Base-by-base conservation (phyloP, 768 basidiomycete species). In the Grammothele lineata region DNA sequence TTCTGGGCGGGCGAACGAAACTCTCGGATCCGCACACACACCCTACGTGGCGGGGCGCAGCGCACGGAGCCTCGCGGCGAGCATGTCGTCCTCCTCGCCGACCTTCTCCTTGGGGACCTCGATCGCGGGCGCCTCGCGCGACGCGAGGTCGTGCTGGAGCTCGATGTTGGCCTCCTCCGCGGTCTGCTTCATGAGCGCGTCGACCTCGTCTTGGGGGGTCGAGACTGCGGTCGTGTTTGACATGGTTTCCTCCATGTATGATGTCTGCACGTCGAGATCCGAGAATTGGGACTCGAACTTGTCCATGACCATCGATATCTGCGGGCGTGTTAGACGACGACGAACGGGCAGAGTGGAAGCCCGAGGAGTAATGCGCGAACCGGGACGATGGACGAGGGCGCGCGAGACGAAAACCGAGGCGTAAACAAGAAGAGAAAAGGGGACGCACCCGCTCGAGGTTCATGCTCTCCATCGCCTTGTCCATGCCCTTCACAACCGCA, bases 241-340 rank as follows among this genome's bases (percentile, higher is more conserved):
- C 87, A 99, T 97, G 32, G 93, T 85, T 49, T 92, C 90, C 62
- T 98, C 96, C 92, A 99, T 95, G 69, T 95, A 94, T 5, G 85
- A 87, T 15, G 96, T 95, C 66, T 98, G 95, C 6, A 99, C 96
- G 62, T 98, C 96, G 17, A 99, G 80, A 65, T 98, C 96, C 30
- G 91, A 75, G 70, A 98, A 98, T 57, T 98, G 95, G 5, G 83
- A 55, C 66, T 99, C 96, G 68, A 99, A 99, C 70, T 93, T 98
- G 72, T 98, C 96, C 96, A 99, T 98, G 26, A 99, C 92, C 45
- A 91, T 67, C 11, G 96, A 95, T 61, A 99, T 98, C 95, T 97
- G 63, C 7, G 9, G n/a, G 37, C 3, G 32, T 24, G 38, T 3
- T 9, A 35, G 22, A 40, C 17, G 36, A 43, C 18, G 6, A n/a